Base-by-base conservation (phyloP, 805 yeast genomes). In the Kluyveromyces siamensis region DNA sequence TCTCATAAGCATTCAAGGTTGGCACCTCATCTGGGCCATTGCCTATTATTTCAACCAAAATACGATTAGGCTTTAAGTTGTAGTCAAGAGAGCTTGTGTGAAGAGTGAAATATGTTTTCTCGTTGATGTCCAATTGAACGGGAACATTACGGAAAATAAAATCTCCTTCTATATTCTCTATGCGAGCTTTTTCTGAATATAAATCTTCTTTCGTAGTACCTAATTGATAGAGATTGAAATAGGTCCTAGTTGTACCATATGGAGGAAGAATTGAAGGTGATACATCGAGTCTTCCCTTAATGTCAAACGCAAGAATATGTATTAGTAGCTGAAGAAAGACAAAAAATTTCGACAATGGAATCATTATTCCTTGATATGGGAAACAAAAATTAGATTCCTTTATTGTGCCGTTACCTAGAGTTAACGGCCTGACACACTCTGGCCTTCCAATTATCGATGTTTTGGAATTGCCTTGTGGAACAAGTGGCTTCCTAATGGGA, bases 1-100 rank as follows among this genome's bases (percentile, higher is more conserved):
- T 66, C 16, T 52, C 61, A 44, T 49, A 63, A 2, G 65, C 69
- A n/a, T 49, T 56, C 8, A 53, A 18, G 14, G 38, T 38, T 2
- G 50, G 44, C 17, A 47, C 47, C 0, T 49, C 33, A 1, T 55
- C 53, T n/a, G 56, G 61, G 14, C 53, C 48, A 14, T 50, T 21
- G 21, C 52, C 52, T 11, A 38, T 48, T 33, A 60, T 55, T 43
- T 59, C 60, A 3, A 65, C 40, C 17, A 66, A 48, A 8, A 66
- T 52, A 48, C 70, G 64, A 45, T 60, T 63, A 21, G 70, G 70
- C 35, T 56, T 60, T 49, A 66, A 47, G 52, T 66, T 66, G 44
- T 55, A 65, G 30, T 62, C 67, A 17, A 56, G 37, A 5, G 70
- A 65, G 21, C 50, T 48, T 13, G 69, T 51, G 33, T 53, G 55